Evolutionary conservation across 2,329 filamentous ascomycete genomes (phyloP), one percentile per base, ranked within the genome.

Genomic region (Microdochium paspali): DNA sequence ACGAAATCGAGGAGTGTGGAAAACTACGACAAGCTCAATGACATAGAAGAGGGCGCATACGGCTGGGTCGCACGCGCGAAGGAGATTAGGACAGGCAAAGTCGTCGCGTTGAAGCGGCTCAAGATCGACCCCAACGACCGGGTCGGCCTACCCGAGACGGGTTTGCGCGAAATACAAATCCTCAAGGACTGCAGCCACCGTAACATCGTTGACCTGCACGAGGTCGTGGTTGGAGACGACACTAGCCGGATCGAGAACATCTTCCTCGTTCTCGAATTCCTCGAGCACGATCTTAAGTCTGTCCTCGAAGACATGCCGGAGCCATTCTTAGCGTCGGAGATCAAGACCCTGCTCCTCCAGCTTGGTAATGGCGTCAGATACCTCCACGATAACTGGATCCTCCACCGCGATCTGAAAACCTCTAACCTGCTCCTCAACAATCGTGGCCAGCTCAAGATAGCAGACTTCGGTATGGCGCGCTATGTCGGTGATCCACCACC

Each of bases 21-120:
- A 60, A 84, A 88, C 60, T 98, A 90, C 68, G 87, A 96, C 59
- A 86, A 87, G 56, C 74, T 98, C 49, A 98, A 98, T 65, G 87
- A 93, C 62, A 98, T 98, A 58, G 93, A 97, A 66, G 93, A 98
- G 70, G 93, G 93, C 30, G 90, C 90, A 9, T 98, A 98, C 66
- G 93, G 93, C 43, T 91, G 84, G 79, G 93, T 98, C 4, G 90
- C 90, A 47, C 78, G 93, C 49, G 93, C 90, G 12, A 83, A 76
- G 51, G 85, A 94, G 57, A 72, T 77, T 26, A 69, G 73, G 3
- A 91, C 87, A 0, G 86, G 87, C 28, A 79, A 84, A 49, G 77
- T 98, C 6, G 90, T 97, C 20, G 93, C 93, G 13, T 72, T 98
- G 54, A 98, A 98, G 73, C 85, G 90, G 61, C 75, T 97, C 48